Conservation (phyloP, 2,329 filamentous ascomycete genomes). For the Colletotrichum cordylinicola region DNA sequence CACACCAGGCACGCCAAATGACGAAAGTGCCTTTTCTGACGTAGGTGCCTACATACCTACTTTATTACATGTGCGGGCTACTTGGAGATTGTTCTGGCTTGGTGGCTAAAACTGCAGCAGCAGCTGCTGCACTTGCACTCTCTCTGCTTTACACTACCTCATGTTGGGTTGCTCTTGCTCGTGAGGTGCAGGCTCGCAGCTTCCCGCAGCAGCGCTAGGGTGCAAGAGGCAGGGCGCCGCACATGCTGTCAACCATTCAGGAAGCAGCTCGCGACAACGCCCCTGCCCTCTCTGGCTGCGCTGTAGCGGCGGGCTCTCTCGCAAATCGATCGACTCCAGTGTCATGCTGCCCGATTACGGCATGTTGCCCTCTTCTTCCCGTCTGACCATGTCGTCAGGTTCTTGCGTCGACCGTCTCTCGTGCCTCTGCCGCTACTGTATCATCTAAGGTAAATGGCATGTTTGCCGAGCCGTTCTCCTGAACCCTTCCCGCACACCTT, state of each 20-base stretch:
- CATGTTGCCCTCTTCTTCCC: background rate
- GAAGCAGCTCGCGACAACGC: background rate
- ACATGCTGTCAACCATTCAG: background rate
- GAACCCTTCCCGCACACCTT: background rate
- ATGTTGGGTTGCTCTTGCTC: background rate
- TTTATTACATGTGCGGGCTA: too few species aligned
- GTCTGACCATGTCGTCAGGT: background rate
- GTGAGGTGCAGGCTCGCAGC: constrained; percentile 2
- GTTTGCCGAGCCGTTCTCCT: background rate
- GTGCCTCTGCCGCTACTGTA: background rate
- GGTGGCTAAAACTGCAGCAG: background rate
- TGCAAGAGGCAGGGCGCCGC: constrained; percentile 6
- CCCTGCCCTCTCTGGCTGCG: background rate
- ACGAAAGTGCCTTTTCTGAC: background rate
- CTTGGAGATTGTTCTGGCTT: background rate
- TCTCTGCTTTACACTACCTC: background rate
- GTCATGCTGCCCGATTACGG: background rate
- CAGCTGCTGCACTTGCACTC: background rate
- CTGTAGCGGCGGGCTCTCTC: background rate
- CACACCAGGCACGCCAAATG: background rate
- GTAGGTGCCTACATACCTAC: background rate
- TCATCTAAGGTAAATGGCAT: background rate
- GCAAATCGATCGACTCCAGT: constrained; percentile 14
- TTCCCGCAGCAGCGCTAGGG: constrained; percentile 16
- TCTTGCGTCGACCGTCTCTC: background rate